Conservation (phyloP, 768 basidiomycete species). For the Russula earlei region DNA sequence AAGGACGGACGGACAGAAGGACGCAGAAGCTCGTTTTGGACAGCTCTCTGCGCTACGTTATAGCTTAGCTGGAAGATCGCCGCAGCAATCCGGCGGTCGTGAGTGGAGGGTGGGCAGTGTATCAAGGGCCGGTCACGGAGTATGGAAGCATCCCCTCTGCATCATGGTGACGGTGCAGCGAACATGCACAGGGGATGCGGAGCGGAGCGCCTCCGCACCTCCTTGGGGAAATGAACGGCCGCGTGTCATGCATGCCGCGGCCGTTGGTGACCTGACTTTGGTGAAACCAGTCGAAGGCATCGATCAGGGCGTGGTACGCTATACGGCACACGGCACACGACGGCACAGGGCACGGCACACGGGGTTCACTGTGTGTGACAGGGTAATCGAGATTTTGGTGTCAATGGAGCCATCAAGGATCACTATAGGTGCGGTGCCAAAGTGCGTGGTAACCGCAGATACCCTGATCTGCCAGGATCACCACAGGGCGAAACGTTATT, state of each 20-base stretch:
- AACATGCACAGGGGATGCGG: slow-evolving; percentile 1
- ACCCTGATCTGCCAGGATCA: neutral
- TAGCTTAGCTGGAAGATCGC: neutral
- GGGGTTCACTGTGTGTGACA: neutral
- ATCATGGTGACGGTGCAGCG: slow-evolving; percentile 12
- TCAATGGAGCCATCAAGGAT: neutral
- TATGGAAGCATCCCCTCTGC: slow-evolving; percentile 1
- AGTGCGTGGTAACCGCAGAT: neutral
- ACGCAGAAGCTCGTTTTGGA: neutral
- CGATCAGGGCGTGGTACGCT: neutral
- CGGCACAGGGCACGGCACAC: neutral
- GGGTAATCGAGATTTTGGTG: neutral
- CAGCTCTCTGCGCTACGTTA: neutral
- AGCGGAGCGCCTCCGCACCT: neutral
- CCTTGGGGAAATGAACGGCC: neutral
- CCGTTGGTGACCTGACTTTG: neutral
- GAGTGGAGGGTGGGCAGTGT: neutral
- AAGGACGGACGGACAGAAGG: neutral
- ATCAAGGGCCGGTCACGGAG: neutral
- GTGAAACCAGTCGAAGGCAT: neutral
- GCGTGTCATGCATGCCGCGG: neutral
- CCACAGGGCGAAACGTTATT: too few relatives aligned
- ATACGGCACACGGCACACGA: neutral
- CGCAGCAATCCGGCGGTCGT: neutral
- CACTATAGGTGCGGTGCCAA: neutral